Evolutionary conservation across 495 filamentous ascomycete species (phyloP).

Genomic region (Eremomyces bilateralis): DNA sequence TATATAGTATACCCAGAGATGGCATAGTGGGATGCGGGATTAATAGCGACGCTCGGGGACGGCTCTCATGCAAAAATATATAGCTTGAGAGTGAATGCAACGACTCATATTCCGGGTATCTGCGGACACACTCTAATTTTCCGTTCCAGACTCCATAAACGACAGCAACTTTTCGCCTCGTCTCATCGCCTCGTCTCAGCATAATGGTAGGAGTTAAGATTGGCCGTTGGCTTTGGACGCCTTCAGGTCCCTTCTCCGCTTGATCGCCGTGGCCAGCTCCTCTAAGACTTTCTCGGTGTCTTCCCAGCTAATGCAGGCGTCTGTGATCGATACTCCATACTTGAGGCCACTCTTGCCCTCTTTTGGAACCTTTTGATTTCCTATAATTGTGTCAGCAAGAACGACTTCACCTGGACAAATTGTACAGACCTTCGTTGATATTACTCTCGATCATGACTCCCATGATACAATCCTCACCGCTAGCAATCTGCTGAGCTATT

Average conservation of each 20-base stretch:
- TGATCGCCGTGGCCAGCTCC: constrained; percentile 60
- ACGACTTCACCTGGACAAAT: not conserved
- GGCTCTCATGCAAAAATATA: too few relatives aligned
- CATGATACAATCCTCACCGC: constrained; percentile 72
- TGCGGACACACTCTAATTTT: too few relatives aligned
- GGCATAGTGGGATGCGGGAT: too few relatives aligned
- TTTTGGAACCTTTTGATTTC: constrained; percentile 74
- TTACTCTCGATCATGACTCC: constrained; percentile 98
- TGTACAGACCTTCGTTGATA: constrained; percentile 60
- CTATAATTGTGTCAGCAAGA: constrained; percentile 20
- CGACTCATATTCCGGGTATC: too few relatives aligned
- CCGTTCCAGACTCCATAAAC: too few relatives aligned
- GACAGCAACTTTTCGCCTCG: too few relatives aligned
- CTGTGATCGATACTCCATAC: constrained; percentile 93
- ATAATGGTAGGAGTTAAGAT: too few relatives aligned
- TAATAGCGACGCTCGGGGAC: too few relatives aligned
- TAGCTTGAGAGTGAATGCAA: too few relatives aligned
- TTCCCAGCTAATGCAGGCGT: constrained; percentile 91
- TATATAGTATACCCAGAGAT: too few relatives aligned
- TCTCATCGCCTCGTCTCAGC: too few relatives aligned
- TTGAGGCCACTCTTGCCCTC: constrained; percentile 79
- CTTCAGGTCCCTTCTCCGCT: constrained; percentile 35
- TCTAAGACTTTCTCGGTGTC: constrained; percentile 72
- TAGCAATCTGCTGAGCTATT: constrained; percentile 64
- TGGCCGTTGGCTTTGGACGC: too few relatives aligned